Evolutionary conservation across 1,284 basidiomycete species (phyloP), one percentile per base, ranked within the genome.

Genomic region (Cryptococcus sp.): DNA sequence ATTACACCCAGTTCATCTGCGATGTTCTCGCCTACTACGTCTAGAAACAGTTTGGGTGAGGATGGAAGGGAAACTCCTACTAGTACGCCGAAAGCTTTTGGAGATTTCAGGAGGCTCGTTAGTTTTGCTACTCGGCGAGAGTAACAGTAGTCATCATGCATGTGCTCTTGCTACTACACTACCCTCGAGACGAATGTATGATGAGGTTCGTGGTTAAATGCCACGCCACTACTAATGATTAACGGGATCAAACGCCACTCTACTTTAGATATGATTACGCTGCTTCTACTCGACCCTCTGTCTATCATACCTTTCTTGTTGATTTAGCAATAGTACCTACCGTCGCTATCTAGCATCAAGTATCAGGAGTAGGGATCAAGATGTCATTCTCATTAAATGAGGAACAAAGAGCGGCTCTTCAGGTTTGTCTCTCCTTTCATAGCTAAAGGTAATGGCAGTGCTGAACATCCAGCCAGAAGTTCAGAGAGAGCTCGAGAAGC

Each of bases 81-180:
- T 24, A 79, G 80, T 52, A 83, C 83, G 58, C 78, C 85, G 34
- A 85, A 89, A 63, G 86, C 88, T 4, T 90, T 93, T 71, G 87
- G 86, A 4, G 88, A 91, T 67, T 84, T 92, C 63, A 79, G 85
- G 61, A 78, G 89, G 22, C 85, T 93, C 64, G 88, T 92, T 32
- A 88, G 83, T 60, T 91, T 92, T 72, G 88, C 87, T 1, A 76
- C 89, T 56, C 78, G 88, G 63, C 59, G 69, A 32, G 70, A 69
- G 13, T 54, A 51, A 39, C n/a, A n/a, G n/a, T n/a, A n/a, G n/a
- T n/a, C n/a, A n/a, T n/a, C n/a, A n/a, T n/a, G n/a, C n/a, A n/a
- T n/a, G n/a, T n/a, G n/a, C n/a, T n/a, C n/a, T n/a, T n/a, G n/a
- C n/a, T n/a, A n/a, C n/a, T n/a, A n/a, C n/a, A n/a, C n/a, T n/a